Conservation (phyloP, 257 asterid species). For the Plantago major region DNA sequence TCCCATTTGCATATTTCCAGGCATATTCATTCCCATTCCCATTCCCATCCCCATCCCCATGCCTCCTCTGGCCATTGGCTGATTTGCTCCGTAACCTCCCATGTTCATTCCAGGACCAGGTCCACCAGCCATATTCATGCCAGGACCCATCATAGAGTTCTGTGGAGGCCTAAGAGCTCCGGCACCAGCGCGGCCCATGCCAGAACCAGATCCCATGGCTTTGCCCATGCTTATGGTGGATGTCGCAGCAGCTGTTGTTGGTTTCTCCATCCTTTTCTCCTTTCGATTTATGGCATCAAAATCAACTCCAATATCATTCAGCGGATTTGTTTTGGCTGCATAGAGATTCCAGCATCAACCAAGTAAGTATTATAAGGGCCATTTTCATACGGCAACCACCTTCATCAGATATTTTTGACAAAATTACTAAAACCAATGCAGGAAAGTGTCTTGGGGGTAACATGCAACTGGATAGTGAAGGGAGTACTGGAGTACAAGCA, state of each 20-base stretch:
- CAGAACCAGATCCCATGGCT: slow-evolving; percentile 99
- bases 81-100: slow-evolving; percentile 43
- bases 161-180: slow-evolving; percentile 55
- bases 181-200: slow-evolving; percentile 85
- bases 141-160: slow-evolving; percentile 59
- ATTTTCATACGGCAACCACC: no score
- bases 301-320: slow-evolving; percentile 91
- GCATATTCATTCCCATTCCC: slow-evolving; percentile 38
- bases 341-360: slow-evolving; percentile 9
- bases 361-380: background rate
- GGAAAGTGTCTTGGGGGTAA: no score
- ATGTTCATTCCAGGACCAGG: slow-evolving; percentile 34
- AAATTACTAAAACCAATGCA: no score
- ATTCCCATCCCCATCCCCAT: slow-evolving; percentile 46
- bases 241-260: slow-evolving; percentile 45
- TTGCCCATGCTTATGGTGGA: slow-evolving; percentile 88
- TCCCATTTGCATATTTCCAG: slow-evolving; percentile 9
- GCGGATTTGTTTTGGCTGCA: slow-evolving; percentile 91
- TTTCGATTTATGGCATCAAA: slow-evolving; percentile 90
- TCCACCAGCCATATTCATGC: slow-evolving; percentile 41
- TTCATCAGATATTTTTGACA: no score
- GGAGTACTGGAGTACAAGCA: no score
- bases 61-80: slow-evolving; percentile 46
- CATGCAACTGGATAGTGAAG: no score
- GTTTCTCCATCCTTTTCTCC: slow-evolving; percentile 97